Conservation (phyloP, 192 early-diverging fungal genomes). For the Phlyctochytrium planicorne region DNA sequence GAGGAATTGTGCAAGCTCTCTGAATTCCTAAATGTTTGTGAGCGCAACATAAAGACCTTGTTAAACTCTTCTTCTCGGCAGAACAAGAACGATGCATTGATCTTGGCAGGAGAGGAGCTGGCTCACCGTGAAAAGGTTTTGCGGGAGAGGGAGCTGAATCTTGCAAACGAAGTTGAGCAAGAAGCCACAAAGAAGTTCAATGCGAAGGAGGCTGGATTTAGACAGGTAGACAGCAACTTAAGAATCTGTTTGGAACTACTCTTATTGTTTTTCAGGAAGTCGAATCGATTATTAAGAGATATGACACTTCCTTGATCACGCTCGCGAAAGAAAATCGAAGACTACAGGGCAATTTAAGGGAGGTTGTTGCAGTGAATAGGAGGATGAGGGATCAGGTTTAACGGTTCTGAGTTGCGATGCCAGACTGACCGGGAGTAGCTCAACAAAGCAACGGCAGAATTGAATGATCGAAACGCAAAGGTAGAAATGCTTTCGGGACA, state of each 20-base stretch:
- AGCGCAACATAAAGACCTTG: no score
- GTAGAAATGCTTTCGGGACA: no score
- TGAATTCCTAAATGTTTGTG: no score
- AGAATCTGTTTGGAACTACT: background rate
- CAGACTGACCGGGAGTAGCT: no score
- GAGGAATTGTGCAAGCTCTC: background rate
- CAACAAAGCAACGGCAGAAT: no score
- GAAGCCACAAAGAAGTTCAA: background rate
- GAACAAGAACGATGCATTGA: no score
- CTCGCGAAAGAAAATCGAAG: slow-evolving; percentile 29
- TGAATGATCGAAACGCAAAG: no score
- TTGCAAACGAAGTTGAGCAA: background rate
- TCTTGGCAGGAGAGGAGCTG: no score
- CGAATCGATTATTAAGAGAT: slow-evolving; percentile 13
- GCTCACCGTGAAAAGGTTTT: background rate
- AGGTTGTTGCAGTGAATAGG: slow-evolving; percentile 16
- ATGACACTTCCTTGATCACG: slow-evolving; percentile 12
- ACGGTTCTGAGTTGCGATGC: no score
- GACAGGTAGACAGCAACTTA: background rate
- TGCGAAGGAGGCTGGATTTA: background rate
- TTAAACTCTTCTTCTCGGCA: no score
- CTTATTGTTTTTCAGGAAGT: slow-evolving; percentile 18
- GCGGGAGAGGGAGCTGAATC: background rate
- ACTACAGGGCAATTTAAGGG: slow-evolving; percentile 16
- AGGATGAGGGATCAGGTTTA: slow-evolving; percentile 28